phyloP scores from a whole-genome alignment of 345 rosid genomes.

The Populus deltoides region DNA sequence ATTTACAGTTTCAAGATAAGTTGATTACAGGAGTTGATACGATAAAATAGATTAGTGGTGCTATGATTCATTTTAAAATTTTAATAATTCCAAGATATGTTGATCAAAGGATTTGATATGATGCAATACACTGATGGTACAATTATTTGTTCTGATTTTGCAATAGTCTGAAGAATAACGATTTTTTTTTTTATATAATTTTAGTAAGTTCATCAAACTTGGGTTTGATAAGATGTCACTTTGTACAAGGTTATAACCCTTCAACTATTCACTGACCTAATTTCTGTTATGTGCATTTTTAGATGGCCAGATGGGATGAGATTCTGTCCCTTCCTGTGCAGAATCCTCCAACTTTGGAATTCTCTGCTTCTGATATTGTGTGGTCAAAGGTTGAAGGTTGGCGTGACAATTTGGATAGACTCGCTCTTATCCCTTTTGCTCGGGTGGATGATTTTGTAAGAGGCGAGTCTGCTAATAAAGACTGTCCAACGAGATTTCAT shows the following conservation, averaged over 20 bases:
- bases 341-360: conserved; percentile 75
- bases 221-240: not conserved
- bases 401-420: conserved; percentile 84
- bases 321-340: conserved; percentile 88
- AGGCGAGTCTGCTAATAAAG: conserved; percentile 79
- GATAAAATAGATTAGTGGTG: not conserved
- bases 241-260: not conserved
- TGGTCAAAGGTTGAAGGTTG: conserved; percentile 98
- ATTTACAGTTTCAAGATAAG: not conserved
- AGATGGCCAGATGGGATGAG: conserved; percentile 99
- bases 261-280: not conserved
- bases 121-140: not conserved
- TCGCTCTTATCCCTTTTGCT: conserved; percentile 83
- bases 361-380: conserved; percentile 68
- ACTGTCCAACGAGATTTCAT: conserved; percentile 90
- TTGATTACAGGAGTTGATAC: not conserved
- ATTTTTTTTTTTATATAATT: not conserved
- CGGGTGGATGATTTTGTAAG: conserved; percentile 92
- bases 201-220: not conserved
- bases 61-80: not conserved
- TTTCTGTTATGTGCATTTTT: not conserved
- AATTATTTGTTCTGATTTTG: conserved; percentile 1
- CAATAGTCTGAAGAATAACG: not conserved
- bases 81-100: not conserved
- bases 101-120: not conserved